A percentile compares a stretch with the other conserved stretches of the same genome.
Conservation (phyloP, 768 basidiomycete genomes). For the Mrakia frigida region DNA sequence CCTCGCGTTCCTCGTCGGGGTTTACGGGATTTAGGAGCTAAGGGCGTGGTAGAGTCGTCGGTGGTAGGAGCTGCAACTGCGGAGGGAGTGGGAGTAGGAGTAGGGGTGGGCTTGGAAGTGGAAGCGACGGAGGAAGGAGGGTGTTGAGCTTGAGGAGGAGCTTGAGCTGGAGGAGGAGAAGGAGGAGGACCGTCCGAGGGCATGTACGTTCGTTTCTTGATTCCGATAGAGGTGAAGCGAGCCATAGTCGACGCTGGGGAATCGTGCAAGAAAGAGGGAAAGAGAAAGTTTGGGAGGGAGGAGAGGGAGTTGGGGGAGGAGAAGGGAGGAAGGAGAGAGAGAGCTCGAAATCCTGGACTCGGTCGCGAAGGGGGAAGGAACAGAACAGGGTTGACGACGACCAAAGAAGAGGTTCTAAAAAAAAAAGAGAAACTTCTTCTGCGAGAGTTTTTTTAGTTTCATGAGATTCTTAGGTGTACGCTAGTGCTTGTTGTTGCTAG, state of each 20-base stretch:
- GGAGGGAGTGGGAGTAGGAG: not conserved
- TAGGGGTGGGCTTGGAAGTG: not conserved
- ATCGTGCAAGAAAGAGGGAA: not conserved
- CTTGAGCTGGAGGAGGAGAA: not conserved
- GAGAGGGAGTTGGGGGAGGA: not conserved
- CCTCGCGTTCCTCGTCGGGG: conserved; percentile 27
- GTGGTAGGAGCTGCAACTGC: not conserved
- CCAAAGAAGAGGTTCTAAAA: too few relatives aligned
- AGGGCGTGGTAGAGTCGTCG: not conserved
- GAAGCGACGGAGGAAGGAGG: not conserved
- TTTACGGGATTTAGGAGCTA: conserved; percentile 16
- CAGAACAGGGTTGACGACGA: not conserved
- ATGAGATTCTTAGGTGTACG: not conserved
- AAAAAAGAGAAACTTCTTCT: too few relatives aligned
- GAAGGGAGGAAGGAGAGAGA: not conserved
- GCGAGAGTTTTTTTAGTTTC: too few relatives aligned
- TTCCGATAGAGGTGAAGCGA: conserved; percentile 29
- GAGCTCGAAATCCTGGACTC: too few relatives aligned
- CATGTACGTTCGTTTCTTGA: conserved; percentile 29
- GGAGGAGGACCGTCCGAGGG: conserved; percentile 10
- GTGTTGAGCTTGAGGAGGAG: not conserved
- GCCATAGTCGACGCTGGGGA: conserved; percentile 21
- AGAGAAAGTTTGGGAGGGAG: not conserved
- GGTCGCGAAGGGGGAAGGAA: not conserved
- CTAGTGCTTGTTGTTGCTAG: not conserved